Evolutionary conservation across 768 basidiomycete species (phyloP), one percentile per base, ranked within the genome.

Genomic region (Calocera viscosa): DNA sequence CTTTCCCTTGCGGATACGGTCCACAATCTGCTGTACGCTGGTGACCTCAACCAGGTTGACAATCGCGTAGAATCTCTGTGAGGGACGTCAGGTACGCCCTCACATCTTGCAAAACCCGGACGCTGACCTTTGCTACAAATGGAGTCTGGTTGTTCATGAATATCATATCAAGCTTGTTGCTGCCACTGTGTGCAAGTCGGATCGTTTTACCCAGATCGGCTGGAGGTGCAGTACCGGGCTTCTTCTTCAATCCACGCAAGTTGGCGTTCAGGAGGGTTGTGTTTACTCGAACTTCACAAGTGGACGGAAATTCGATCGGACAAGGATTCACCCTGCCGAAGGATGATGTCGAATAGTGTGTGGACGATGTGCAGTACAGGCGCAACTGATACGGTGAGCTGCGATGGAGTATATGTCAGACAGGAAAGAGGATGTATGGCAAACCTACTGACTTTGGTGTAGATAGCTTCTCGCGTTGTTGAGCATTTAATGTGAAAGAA

Each of bases 211-310:
- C 78, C 65, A 86, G 74, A 74, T 93, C 88, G 1, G 91, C 87
- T 5, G 93, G 93, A n/a, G 93, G 91, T 0, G 92, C 90, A 47
- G 91, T 94, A 1, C 93, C 93, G 32, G 91, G 89, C 71, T 90
- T 94, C 80, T 96, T 96, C 82, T 96, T 96, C 74, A 95, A 77
- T 2, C 94, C 94, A 75, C 92, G 92, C 69, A 93, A 75, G 74
- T 88, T 94, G 39, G 87, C 90, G 22, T 79, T 78, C 33, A 95
- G 77, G 65, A 84, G 80, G 1, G 79, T 79, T 66, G 78, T 81
- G 75, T 96, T 95, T 40, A 94, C 84, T 73, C 91, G 87, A 64
- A 94, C 87, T 83, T 96, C 93, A 73, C 90, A 93, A 10, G 90
- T 90, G 8, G 87, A 85, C 26, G 93, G 93, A 71, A 95, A 96